These are phyloP conservation scores for Cicer cuneatum DNA, from an alignment of 306 rosid species.

Conservation along the genomic window DNA sequence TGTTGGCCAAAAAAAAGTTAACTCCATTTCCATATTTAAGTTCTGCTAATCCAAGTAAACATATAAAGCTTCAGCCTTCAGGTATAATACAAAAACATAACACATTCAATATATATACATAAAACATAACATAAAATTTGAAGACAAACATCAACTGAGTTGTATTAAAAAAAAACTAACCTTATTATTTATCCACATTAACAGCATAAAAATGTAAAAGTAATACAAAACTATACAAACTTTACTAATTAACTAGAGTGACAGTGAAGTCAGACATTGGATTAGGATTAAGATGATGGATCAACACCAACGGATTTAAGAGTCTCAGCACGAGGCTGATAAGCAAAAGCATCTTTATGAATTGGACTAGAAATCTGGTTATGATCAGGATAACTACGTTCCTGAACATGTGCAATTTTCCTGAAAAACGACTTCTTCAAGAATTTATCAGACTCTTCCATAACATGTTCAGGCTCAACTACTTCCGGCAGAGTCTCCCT, in stretches of 20 bases:
- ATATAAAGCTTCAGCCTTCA: too few species aligned
- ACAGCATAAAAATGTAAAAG: not conserved
- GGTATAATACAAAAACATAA: too few species aligned
- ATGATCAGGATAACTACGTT: slow-evolving; percentile 48
- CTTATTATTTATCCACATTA: not conserved
- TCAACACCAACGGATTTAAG: slow-evolving; percentile 72
- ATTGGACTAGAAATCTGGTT: slow-evolving; percentile 44
- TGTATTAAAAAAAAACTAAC: too few species aligned
- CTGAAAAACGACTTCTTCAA: slow-evolving; percentile 61
- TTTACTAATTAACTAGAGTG: too few species aligned
- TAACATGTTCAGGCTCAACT: slow-evolving; percentile 79
- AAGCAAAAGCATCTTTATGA: slow-evolving; percentile 56
- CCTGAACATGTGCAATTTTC: slow-evolving; percentile 77
- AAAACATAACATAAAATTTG: too few species aligned
- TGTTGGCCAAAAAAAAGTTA: too few species aligned
- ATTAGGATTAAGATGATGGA: slow-evolving; percentile 31
- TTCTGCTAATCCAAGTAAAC: too few species aligned
- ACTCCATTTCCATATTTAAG: too few species aligned
- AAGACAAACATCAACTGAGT: too few species aligned
- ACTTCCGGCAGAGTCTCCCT: slow-evolving; percentile 88
- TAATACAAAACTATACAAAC: slow-evolving; percentile 1
- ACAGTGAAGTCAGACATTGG: not conserved
- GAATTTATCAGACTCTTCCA: slow-evolving; percentile 53
- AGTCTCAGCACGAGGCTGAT: slow-evolving; percentile 46
- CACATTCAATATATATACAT: too few species aligned